Base-by-base conservation (phyloP, 768 basidiomycete species). In the Cystofilobasidium bisporidii region DNA sequence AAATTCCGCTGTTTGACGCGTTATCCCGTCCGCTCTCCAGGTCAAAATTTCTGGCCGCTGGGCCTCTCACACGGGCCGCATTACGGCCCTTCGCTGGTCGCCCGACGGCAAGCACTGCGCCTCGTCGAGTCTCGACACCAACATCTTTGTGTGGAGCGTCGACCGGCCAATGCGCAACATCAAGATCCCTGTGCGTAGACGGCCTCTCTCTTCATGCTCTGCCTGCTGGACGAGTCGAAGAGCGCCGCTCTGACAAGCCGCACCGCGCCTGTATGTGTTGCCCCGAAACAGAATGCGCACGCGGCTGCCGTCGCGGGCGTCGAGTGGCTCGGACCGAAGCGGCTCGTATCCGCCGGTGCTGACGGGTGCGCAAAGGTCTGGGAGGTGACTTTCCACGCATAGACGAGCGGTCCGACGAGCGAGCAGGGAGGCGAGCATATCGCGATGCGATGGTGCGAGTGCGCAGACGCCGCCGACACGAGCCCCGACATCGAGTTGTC, bases 41-140 rank as follows among this genome's bases (percentile, higher is more conserved):
- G 72, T 82, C 71, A 79, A 87, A 68, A 87, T 86, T 45, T 81
- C 85, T 10, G 45, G 55, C 3, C 84, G 85, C 65, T 97, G 94
- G 94, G 83, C 87, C 11, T 84, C 86, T 80, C 94, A 98, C 78
- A 81, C 86, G 12, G 89, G 85, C 0, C 85, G 89, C 33, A 83
- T 97, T 69, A 83, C 86, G 72, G 84, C 88, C 14, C 81, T 98
- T 22, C 79, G 83, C 1, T 92, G 88, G 85, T 85, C 87, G 10
- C 72, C 83, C 9, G 85, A 88, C 73, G 85, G 86, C 10, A 81
- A 81, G 69, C 85, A 92, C 73, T 83, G 88, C 70, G 92, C 86
- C 15, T 91, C 91, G 5, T 91, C 87, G 15, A 89, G 91, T 24
- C 81, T 94, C n/a, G 94, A 98, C 75, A 93, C 92, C 36, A 84